These are phyloP conservation scores for Exobasidium rhododendri DNA, from an alignment of 1,284 basidiomycete genomes.

Conservation along the genomic window DNA sequence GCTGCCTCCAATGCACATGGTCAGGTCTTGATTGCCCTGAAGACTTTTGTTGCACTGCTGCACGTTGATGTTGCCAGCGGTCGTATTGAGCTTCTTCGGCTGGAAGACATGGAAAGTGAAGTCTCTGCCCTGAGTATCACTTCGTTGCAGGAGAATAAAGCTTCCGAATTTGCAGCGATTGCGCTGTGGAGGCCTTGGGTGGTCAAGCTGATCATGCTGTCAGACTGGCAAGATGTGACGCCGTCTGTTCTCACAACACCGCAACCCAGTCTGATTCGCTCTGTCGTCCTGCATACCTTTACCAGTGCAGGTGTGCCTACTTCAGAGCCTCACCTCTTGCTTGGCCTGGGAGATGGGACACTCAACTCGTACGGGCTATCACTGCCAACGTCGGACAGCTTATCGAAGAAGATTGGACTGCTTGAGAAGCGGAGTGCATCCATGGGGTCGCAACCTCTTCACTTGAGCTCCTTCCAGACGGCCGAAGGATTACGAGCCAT, in stretches of 20 bases:
- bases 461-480: slow-evolving; percentile 57
- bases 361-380: slow-evolving; percentile 64
- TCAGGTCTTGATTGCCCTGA: slow-evolving; percentile 67
- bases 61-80: slow-evolving; percentile 58
- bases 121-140: slow-evolving; percentile 52
- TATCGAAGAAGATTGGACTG: slow-evolving; percentile 36
- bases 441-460: slow-evolving; percentile 69
- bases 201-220: slow-evolving; percentile 64
- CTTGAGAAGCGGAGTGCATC: slow-evolving; percentile 63
- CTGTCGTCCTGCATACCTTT: slow-evolving; percentile 70
- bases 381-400: slow-evolving; percentile 25
- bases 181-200: slow-evolving; percentile 73
- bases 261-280: slow-evolving; percentile 62
- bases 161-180: slow-evolving; percentile 59
- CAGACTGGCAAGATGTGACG: slow-evolving; percentile 57
- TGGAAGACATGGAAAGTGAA: slow-evolving; percentile 36
- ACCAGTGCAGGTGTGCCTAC: slow-evolving; percentile 53
- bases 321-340: slow-evolving; percentile 65
- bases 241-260: background rate
- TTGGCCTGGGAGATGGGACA: slow-evolving; percentile 75
- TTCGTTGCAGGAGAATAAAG: slow-evolving; percentile 28
- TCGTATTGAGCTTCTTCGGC: slow-evolving; percentile 5
- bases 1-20: background rate
- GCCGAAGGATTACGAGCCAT: slow-evolving; percentile 34
- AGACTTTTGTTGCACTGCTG: slow-evolving; percentile 62